Evolutionary conservation across 2,329 filamentous ascomycete genomes (phyloP).

Genomic region (Neurospora sp.): DNA sequence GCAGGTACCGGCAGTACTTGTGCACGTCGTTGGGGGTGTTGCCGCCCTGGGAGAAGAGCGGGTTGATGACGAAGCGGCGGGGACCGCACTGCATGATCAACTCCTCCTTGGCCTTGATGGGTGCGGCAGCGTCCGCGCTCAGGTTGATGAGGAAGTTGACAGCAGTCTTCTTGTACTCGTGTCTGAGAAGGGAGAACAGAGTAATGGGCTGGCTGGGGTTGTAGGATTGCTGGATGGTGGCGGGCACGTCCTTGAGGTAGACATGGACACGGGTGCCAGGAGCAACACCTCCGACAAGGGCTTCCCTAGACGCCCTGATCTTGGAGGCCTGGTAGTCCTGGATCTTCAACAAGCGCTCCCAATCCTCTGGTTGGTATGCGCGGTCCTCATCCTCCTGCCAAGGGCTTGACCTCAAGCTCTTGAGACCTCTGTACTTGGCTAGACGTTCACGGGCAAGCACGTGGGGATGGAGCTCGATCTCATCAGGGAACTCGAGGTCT

Average conservation of each 20-base stretch:
- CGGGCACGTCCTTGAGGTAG: conserved; percentile 49
- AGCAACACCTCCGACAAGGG: conserved; percentile 76
- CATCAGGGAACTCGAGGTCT: conserved; percentile 91
- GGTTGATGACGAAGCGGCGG: conserved; percentile 77
- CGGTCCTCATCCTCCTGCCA: conserved; percentile 88
- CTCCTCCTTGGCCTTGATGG: conserved; percentile 86
- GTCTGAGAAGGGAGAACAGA: conserved; percentile 77
- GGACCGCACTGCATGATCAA: conserved; percentile 86
- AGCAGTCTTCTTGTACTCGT: conserved; percentile 88
- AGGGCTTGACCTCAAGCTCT: conserved; percentile 75
- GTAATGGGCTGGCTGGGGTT: conserved; percentile 52
- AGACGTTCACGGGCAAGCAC: conserved; percentile 79
- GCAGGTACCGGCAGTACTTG: conserved; percentile 87
- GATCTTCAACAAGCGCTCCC: conserved; percentile 75
- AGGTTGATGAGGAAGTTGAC: conserved; percentile 86
- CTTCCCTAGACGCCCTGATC: conserved; percentile 67
- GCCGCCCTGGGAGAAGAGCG: conserved; percentile 80
- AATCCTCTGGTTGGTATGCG: conserved; percentile 80
- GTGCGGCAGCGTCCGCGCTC: conserved; percentile 61
- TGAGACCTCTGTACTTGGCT: conserved; percentile 79
- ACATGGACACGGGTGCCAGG: conserved; percentile 77
- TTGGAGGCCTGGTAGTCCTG: conserved; percentile 82
- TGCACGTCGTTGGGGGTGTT: conserved; percentile 94
- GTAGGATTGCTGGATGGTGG: conserved; percentile 34
- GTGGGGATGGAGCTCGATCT: conserved; percentile 86